A percentile compares a stretch with the other conserved stretches of the same genome.
These are phyloP conservation scores for Brassica cretica DNA, from an alignment of 345 rosid genomes.

Conservation along the genomic window DNA sequence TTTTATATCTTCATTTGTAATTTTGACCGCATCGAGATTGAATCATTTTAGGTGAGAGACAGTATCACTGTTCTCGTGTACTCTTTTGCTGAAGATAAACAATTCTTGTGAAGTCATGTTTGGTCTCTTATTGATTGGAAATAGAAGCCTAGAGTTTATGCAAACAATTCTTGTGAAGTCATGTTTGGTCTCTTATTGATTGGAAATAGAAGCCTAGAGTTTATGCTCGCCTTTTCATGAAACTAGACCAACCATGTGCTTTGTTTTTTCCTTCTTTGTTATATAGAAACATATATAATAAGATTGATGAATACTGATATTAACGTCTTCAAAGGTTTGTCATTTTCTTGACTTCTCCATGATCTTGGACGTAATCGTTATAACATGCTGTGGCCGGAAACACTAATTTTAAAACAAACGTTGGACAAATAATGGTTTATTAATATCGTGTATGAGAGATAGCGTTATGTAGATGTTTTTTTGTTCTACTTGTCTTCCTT, in stretches of 20 bases:
- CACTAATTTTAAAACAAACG: background rate
- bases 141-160: background rate
- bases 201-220: background rate
- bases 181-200: constrained; percentile 5
- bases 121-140: constrained; percentile 12
- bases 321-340: background rate
- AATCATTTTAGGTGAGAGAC: constrained; percentile 4
- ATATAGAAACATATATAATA: background rate
- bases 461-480: background rate
- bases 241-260: background rate
- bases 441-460: background rate
- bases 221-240: background rate
- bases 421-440: background rate
- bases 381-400: background rate
- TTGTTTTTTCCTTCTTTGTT: constrained; percentile 1
- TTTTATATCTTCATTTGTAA: constrained; percentile 22
- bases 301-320: background rate
- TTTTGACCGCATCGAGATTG: constrained; percentile 22
- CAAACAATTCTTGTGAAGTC: background rate
- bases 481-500: background rate
- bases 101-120: constrained; percentile 8
- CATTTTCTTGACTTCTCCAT: background rate
- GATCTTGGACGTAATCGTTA: too few relatives aligned
- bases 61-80: constrained; percentile 4
- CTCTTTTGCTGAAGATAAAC: constrained; percentile 4